phyloP scores from a whole-genome alignment of 139 green algal species.

The Chlamydomonas eustigma region DNA sequence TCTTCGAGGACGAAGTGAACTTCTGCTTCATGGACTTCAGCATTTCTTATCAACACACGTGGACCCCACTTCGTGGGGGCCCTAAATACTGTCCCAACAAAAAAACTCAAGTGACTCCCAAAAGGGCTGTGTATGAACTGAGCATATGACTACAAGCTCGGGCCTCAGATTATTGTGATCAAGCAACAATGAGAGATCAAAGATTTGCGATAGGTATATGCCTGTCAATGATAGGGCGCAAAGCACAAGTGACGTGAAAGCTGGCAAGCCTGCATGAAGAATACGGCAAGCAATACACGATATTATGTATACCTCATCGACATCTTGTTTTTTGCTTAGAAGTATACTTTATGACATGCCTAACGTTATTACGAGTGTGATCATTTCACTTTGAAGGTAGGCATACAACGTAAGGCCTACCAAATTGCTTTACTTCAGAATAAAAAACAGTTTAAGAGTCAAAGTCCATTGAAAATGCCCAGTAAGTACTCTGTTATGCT shows the following conservation, averaged over 20 bases:
- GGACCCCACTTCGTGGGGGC: neutral
- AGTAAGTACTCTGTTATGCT: neutral
- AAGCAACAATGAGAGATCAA: neutral
- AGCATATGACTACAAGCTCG: neutral
- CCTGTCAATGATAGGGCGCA: too few relatives aligned
- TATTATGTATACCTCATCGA: neutral
- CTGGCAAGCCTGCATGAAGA: too few relatives aligned
- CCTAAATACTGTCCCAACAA: neutral
- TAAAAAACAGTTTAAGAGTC: too few relatives aligned
- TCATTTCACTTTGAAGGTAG: too few relatives aligned
- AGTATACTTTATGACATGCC: too few relatives aligned
- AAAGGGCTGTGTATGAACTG: neutral
- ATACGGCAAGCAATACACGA: too few relatives aligned
- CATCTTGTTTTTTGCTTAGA: too few relatives aligned
- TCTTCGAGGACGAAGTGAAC: conserved; percentile 8
- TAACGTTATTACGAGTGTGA: too few relatives aligned
- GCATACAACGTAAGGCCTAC: too few relatives aligned
- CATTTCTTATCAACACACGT: neutral
- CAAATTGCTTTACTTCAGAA: too few relatives aligned
- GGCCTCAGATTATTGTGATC: neutral
- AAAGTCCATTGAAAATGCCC: too few relatives aligned
- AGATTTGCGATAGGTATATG: neutral
- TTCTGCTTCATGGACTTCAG: conserved; percentile 16
- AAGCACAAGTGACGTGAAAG: too few relatives aligned
- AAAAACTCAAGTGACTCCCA: neutral